Conservation (phyloP, 1,284 basidiomycete species). For the Trichosporon asahii region DNA sequence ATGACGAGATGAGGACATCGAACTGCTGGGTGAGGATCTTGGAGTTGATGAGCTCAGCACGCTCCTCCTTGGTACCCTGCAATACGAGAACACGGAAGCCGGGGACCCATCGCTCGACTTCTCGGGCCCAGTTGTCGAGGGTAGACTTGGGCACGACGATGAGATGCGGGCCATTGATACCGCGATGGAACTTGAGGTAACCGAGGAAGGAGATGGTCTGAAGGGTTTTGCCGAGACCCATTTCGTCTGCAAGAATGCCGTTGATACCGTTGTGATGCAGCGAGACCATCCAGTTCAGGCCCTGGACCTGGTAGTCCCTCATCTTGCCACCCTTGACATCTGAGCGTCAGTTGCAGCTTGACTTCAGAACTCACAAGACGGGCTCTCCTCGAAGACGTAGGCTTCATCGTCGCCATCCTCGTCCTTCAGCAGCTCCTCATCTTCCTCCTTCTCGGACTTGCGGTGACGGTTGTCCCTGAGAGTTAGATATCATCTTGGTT, state of each 20-base stretch:
- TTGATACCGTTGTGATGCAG: constrained; percentile 90
- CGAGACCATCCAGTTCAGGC: constrained; percentile 95
- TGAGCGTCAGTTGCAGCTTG: constrained; percentile 40
- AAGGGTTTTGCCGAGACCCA: constrained; percentile 97
- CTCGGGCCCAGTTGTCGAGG: constrained; percentile 92
- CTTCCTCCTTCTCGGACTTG: constrained; percentile 97
- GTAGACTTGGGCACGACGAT: constrained; percentile 98
- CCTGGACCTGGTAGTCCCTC: constrained; percentile 93
- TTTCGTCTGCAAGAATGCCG: constrained; percentile 90
- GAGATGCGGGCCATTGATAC: constrained; percentile 78
- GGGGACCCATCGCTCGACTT: constrained; percentile 89
- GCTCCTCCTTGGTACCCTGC: constrained; percentile 85
- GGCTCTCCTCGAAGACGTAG: constrained; percentile 87
- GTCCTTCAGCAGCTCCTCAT: constrained; percentile 87
- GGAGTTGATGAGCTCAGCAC: constrained; percentile 71
- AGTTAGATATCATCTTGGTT: constrained; percentile 7
- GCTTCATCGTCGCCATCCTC: constrained; percentile 76
- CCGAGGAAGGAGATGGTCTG: constrained; percentile 98
- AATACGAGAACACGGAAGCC: constrained; percentile 79
- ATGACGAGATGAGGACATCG: constrained; percentile 92
- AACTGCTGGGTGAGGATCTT: constrained; percentile 84
- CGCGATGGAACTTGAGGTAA: constrained; percentile 82
- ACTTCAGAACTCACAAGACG: constrained; percentile 63
- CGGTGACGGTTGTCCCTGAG: constrained; percentile 72
- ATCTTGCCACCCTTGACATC: constrained; percentile 82